These are phyloP conservation scores for Gyrodon lividus DNA, from an alignment of 768 basidiomycete genomes.

Conservation along the genomic window DNA sequence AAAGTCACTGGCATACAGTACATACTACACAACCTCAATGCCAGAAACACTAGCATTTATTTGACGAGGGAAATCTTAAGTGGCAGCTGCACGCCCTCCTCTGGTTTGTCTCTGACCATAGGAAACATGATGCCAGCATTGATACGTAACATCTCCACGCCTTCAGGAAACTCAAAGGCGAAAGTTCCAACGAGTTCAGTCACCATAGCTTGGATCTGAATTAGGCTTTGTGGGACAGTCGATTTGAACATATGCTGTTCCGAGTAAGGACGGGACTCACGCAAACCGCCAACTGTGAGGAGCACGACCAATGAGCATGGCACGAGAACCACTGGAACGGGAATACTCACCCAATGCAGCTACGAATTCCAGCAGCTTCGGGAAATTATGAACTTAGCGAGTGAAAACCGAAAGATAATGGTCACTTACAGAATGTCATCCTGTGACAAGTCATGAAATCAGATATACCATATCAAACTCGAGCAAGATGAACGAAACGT, in stretches of 20 bases:
- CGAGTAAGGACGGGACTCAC: constrained; percentile 1
- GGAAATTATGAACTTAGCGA: not conserved
- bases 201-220: constrained; percentile 36
- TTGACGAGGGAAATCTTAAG: constrained; percentile 26
- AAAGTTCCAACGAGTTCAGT: constrained; percentile 37
- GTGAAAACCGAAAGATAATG: not conserved
- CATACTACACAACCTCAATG: too few species aligned
- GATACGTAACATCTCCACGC: constrained; percentile 30
- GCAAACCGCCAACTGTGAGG: constrained; percentile 11
- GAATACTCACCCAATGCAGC: constrained; percentile 10
- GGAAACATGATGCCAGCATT: constrained; percentile 34
- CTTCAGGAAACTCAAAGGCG: constrained; percentile 33
- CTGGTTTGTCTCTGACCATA: constrained; percentile 29
- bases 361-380: constrained; percentile 9
- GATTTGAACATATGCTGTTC: not conserved
- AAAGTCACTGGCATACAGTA: too few species aligned
- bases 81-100: constrained; percentile 34
- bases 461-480: not conserved
- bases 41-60: too few species aligned
- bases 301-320: not conserved
- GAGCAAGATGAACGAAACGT: not conserved
- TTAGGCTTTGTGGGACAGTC: constrained; percentile 17
- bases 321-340: not conserved
- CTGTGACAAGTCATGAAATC: not conserved
- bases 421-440: constrained; percentile 12